These are phyloP conservation scores for Lanmaoa pseudosensibilis DNA, from an alignment of 768 basidiomycete species.

Conservation along the genomic window DNA sequence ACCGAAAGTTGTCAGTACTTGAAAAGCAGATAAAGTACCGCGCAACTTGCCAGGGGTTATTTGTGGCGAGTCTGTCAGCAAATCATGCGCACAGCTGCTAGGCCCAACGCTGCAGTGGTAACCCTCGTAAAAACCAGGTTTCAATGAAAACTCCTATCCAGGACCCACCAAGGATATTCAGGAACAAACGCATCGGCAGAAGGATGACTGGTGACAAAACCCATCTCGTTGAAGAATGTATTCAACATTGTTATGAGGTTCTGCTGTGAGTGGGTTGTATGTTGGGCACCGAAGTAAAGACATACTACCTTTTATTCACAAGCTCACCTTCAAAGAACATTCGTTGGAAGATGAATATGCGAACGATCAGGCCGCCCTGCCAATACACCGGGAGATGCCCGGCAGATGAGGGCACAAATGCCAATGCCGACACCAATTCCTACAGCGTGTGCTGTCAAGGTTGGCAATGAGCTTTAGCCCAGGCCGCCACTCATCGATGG, in stretches of 20 bases:
- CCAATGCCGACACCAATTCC: not conserved
- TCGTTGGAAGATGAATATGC: not conserved
- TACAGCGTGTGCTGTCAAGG: not conserved
- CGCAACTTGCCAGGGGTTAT: not conserved
- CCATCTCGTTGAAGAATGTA: not conserved
- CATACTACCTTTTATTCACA: conserved; percentile 14
- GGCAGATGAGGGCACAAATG: not conserved
- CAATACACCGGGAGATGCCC: not conserved
- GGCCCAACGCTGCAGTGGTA: not conserved
- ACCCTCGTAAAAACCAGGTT: not conserved
- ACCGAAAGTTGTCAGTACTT: not conserved
- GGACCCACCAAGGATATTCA: conserved; percentile 1
- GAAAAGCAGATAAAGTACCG: not conserved
- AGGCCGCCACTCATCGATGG: not conserved
- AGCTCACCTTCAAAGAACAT: not conserved
- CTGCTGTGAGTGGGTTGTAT: not conserved
- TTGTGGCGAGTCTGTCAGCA: not conserved
- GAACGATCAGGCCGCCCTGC: not conserved
- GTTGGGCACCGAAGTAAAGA: not conserved
- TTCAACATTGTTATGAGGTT: not conserved
- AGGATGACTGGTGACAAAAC: not conserved
- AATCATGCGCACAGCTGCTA: not conserved
- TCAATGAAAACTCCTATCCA: not conserved
- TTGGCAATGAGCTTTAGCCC: not conserved
- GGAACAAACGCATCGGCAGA: not conserved